A percentile compares a stretch with the other conserved stretches of the same genome.
Evolutionary conservation across 805 yeast genomes (phyloP).

Genomic region (Nakazawaea wyomingensis): DNA sequence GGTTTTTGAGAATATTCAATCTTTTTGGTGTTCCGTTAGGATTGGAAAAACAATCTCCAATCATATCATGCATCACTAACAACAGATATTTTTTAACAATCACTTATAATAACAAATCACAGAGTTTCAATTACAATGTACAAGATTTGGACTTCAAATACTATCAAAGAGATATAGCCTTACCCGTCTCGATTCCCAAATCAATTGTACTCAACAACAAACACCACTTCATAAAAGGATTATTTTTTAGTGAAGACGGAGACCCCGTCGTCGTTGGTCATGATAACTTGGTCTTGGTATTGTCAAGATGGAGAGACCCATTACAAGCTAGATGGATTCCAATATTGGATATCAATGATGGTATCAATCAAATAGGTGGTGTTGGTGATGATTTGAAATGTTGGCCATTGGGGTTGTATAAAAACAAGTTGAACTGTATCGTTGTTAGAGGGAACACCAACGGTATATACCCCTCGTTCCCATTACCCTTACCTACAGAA

Average conservation of each 20-base stretch:
- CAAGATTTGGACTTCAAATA: conserved; percentile 33
- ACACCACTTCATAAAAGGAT: conserved; percentile 43
- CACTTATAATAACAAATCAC: conserved; percentile 21
- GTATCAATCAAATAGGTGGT: conserved; percentile 44
- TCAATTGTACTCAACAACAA: conserved; percentile 4
- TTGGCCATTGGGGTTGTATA: conserved; percentile 84
- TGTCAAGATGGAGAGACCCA: conserved; percentile 74
- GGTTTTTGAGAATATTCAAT: conserved; percentile 69
- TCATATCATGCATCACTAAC: conserved; percentile 66
- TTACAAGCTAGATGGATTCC: conserved; percentile 87
- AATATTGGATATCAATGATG: conserved; percentile 54
- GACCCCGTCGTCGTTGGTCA: conserved; percentile 88
- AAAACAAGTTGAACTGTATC: conserved; percentile 67
- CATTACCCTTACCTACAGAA: conserved; percentile 80
- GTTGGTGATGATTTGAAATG: conserved; percentile 55
- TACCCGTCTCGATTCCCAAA: conserved; percentile 32
- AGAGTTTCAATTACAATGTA: conserved; percentile 26
- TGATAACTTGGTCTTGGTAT: conserved; percentile 64
- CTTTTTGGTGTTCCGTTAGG: conserved; percentile 67
- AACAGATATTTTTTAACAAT: conserved; percentile 52
- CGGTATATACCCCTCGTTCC: conserved; percentile 67
- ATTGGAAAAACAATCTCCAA: conserved; percentile 66
- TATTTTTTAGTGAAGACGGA: conserved; percentile 84
- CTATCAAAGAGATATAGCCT: conserved; percentile 37
- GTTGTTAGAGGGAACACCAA: conserved; percentile 54